Percentiles rank a stretch among this genome's conserved stretches.
These are phyloP conservation scores for Crithidia sp. DNA, from an alignment of 208 protist genomes.

Conservation along the genomic window DNA sequence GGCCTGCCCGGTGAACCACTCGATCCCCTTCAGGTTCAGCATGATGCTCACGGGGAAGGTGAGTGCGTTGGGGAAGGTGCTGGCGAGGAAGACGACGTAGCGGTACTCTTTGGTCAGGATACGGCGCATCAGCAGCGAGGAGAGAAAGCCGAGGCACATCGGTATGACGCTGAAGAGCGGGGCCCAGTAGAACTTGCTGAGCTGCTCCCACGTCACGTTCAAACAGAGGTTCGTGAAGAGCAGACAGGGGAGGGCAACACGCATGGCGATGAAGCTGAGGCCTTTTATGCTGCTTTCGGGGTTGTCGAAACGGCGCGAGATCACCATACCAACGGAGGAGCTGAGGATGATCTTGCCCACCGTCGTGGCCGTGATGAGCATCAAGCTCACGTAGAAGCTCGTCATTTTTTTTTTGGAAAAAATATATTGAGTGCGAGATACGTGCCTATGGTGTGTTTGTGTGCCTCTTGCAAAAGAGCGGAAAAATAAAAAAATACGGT, in stretches of 20 bases:
- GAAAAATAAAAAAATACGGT: no score
- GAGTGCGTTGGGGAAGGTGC: conserved; percentile 72
- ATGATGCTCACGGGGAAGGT: conserved; percentile 63
- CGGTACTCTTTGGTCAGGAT: conserved; percentile 51
- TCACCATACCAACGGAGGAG: conserved; percentile 46
- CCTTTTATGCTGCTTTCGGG: conserved; percentile 47
- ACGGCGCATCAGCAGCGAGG: conserved; percentile 26
- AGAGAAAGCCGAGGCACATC: conserved; percentile 38
- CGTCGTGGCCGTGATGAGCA: conserved; percentile 56
- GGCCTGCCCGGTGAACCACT: conserved; percentile 41
- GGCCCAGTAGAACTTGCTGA: conserved; percentile 66
- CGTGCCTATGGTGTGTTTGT: no score
- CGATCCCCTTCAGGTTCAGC: conserved; percentile 61
- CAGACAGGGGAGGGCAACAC: conserved; percentile 67
- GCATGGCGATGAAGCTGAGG: conserved; percentile 60
- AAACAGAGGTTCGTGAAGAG: conserved; percentile 71
- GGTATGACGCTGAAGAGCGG: conserved; percentile 49
- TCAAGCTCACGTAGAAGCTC: conserved; percentile 39
- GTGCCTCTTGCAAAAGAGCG: no score
- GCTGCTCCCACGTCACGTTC: conserved; percentile 52
- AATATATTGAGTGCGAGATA: no score
- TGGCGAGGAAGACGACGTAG: conserved; percentile 56
- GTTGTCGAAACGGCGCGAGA: conserved; percentile 43
- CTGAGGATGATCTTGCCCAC: conserved; percentile 69
- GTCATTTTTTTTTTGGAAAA: conserved; percentile 31